phyloP scores from a whole-genome alignment of 352 stramenopile genomes.

The Nothophytophthora sp. region DNA sequence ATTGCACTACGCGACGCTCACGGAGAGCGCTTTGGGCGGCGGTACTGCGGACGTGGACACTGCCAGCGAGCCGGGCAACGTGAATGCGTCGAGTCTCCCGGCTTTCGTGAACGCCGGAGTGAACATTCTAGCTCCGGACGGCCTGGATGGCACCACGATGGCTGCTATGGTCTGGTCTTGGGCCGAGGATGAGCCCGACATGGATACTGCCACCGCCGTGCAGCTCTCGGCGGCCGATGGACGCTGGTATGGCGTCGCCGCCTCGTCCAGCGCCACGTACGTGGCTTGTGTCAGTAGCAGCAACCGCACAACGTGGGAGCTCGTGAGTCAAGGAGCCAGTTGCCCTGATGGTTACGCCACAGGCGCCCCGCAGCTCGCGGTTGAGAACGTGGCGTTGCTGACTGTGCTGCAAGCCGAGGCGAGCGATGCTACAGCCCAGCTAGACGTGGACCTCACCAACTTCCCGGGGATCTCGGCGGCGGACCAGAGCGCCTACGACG shows the following conservation, averaged over 20 bases:
- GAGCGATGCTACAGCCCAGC: constrained; percentile 33
- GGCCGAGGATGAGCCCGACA: constrained; percentile 49
- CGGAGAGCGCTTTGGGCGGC: constrained; percentile 30
- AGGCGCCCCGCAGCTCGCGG: constrained; percentile 35
- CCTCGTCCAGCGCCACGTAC: constrained; percentile 39
- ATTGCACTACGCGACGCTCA: constrained; percentile 56
- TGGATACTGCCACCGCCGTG: constrained; percentile 30
- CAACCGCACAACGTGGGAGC: constrained; percentile 44
- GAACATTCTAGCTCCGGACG: constrained; percentile 61
- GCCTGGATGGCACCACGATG: constrained; percentile 48
- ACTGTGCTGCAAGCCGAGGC: constrained; percentile 26
- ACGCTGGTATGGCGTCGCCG: constrained; percentile 50
- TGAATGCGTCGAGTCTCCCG: constrained; percentile 42
- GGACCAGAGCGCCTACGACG: constrained; percentile 45
- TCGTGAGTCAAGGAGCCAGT: constrained; percentile 45
- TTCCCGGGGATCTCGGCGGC: constrained; percentile 47
- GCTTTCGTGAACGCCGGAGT: constrained; percentile 55
- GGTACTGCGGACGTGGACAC: constrained; percentile 16
- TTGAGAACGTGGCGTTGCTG: constrained; percentile 56
- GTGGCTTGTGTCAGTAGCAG: constrained; percentile 60
- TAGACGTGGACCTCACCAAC: constrained; percentile 49
- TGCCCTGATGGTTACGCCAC: constrained; percentile 40
- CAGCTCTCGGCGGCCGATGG: constrained; percentile 52
- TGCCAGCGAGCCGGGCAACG: constrained; percentile 16
- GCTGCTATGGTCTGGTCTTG: constrained; percentile 66